These are phyloP conservation scores for Pisolithus tinctorius DNA, from an alignment of 768 basidiomycete species.

Conservation along the genomic window DNA sequence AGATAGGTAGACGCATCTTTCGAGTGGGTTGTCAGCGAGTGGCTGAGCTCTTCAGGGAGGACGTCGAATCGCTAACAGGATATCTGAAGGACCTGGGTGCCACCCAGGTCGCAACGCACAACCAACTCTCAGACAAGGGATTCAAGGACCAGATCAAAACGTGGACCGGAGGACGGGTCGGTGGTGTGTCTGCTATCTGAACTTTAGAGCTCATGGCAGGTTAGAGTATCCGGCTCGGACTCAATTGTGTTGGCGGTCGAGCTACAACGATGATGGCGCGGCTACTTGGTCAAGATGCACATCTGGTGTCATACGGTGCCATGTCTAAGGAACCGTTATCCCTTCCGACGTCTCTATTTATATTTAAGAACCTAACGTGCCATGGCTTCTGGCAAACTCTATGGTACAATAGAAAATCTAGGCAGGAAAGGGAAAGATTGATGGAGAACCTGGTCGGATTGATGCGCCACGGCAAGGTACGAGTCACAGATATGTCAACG, in stretches of 20 bases:
- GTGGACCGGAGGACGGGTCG: slow-evolving; percentile 60
- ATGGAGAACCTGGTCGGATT: slow-evolving; percentile 47
- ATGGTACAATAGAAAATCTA: slow-evolving; percentile 53
- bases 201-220: not conserved
- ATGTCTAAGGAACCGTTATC: slow-evolving; percentile 83
- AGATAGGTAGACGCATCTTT: slow-evolving; percentile 42
- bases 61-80: slow-evolving; percentile 42
- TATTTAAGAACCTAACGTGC: slow-evolving; percentile 75
- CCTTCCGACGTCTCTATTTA: slow-evolving; percentile 71
- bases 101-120: slow-evolving; percentile 71
- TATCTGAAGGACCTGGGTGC: slow-evolving; percentile 60
- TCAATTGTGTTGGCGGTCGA: slow-evolving; percentile 61
- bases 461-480: slow-evolving; percentile 46
- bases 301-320: slow-evolving; percentile 82
- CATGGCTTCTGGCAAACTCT: slow-evolving; percentile 77
- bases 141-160: slow-evolving; percentile 49
- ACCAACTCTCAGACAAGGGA: slow-evolving; percentile 56
- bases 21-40: not conserved
- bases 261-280: slow-evolving; percentile 65
- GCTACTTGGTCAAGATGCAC: slow-evolving; percentile 58
- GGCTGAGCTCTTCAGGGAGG: slow-evolving; percentile 33
- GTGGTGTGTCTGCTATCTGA: slow-evolving; percentile 9
- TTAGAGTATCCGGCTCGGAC: slow-evolving; percentile 38
- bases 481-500: not conserved
- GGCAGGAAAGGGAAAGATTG: slow-evolving; percentile 43